phyloP scores from a whole-genome alignment of 805 yeast genomes.

The Saccharomyces paradoxus region DNA sequence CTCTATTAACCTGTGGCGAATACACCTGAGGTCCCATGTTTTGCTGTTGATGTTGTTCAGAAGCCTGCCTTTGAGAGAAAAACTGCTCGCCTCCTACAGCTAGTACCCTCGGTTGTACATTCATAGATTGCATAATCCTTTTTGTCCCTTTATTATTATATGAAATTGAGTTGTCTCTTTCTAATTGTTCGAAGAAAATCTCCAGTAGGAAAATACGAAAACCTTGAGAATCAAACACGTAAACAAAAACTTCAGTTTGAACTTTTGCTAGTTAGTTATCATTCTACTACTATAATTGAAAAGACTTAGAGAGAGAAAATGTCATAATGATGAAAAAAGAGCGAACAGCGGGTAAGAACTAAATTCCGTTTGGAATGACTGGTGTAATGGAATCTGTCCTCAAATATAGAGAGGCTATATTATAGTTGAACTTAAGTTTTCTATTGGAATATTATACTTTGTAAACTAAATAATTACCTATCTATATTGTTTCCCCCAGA shows the following conservation, averaged over 20 bases:
- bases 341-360: not conserved
- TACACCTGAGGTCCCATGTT: conserved; percentile 23
- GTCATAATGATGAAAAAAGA: not conserved
- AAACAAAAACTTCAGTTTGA: not conserved
- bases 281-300: not conserved
- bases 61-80: conserved; percentile 19
- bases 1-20: conserved; percentile 23
- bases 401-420: not conserved
- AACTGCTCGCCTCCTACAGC: conserved; percentile 24
- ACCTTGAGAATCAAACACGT: not conserved
- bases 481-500: not conserved
- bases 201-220: not conserved
- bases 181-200: not conserved
- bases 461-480: not conserved
- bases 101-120: conserved; percentile 23
- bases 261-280: not conserved
- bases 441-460: not conserved
- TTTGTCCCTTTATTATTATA: not conserved
- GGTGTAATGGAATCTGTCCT: not conserved
- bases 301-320: not conserved
- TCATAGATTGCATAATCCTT: conserved; percentile 21
- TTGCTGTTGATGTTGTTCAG: conserved; percentile 20
- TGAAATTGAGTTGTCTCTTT: not conserved
- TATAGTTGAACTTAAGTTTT: not conserved
- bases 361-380: not conserved